phyloP scores from a whole-genome alignment of 2,329 filamentous ascomycete genomes.

The Didymella segeticola region DNA sequence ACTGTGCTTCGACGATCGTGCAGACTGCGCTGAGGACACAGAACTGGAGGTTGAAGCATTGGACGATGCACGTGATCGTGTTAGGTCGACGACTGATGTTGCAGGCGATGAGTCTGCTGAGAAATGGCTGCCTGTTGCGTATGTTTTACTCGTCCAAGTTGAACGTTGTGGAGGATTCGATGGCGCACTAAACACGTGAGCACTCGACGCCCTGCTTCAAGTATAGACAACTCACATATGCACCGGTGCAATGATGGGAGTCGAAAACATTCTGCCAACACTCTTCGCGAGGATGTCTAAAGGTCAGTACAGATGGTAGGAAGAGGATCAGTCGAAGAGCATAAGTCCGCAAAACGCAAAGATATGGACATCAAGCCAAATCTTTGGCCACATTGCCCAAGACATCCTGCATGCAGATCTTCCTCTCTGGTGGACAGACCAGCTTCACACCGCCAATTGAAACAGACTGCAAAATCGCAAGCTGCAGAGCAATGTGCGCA shows the following conservation, averaged over 20 bases:
- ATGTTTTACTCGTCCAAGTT: not conserved
- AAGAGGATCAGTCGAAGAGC: not conserved
- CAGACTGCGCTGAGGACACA: constrained; percentile 5
- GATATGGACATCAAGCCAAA: constrained; percentile 3
- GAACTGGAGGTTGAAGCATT: constrained; percentile 12
- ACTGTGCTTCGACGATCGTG: constrained; percentile 7
- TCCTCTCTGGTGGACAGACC: not conserved
- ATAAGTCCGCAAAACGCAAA: not conserved
- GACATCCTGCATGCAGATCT: constrained; percentile 15
- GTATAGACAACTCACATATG: constrained; percentile 1
- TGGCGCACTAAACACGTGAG: constrained; percentile 3
- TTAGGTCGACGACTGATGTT: constrained; percentile 14
- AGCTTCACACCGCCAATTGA: constrained; percentile 8
- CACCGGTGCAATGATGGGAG: constrained; percentile 5
- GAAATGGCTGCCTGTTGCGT: constrained; percentile 16
- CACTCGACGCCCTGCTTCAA: not conserved
- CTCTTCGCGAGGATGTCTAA: constrained; percentile 4
- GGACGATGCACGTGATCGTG: constrained; percentile 14
- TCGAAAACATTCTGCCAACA: constrained; percentile 4
- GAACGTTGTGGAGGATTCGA: not conserved
- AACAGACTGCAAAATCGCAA: not conserved
- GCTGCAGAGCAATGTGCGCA: constrained; percentile 14
- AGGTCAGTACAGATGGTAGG: not conserved
- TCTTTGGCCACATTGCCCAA: constrained; percentile 15
- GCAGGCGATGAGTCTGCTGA: constrained; percentile 18